Evolutionary conservation across 495 filamentous ascomycete species (phyloP).

Genomic region (Hypoxylon perforatum): DNA sequence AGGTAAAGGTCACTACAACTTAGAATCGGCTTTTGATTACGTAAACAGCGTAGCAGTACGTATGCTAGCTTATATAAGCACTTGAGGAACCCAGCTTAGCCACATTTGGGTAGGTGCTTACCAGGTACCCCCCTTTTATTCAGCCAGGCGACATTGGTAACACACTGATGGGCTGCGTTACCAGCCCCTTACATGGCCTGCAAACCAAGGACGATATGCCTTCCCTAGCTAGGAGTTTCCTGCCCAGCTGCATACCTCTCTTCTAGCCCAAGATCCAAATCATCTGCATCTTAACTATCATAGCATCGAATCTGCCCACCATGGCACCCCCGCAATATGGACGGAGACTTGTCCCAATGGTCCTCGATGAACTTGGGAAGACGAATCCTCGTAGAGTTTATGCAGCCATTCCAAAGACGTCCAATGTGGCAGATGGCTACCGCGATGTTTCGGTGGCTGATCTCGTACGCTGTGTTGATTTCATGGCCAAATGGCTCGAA

Average conservation of each 20-base stretch:
- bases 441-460: conserved; percentile 26
- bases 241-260: neutral
- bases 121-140: too few relatives aligned
- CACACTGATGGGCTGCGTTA: too few relatives aligned
- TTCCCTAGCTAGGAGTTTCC: too few relatives aligned
- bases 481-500: conserved; percentile 49
- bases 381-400: neutral
- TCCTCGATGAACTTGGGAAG: conserved; percentile 1
- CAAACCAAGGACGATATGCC: too few relatives aligned
- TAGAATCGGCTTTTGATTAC: too few relatives aligned
- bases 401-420: conserved; percentile 41
- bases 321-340: neutral
- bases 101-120: too few relatives aligned
- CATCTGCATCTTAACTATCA: neutral
- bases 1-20: too few relatives aligned
- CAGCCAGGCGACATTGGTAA: too few relatives aligned
- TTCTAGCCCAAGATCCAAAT: neutral
- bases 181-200: too few relatives aligned
- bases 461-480: conserved; percentile 35
- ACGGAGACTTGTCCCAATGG: conserved; percentile 9
- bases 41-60: too few relatives aligned
- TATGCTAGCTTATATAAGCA: too few relatives aligned
- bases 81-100: too few relatives aligned
- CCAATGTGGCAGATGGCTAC: conserved; percentile 35
- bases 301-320: neutral